Evolutionary conservation across 306 rosid species (phyloP).

Genomic region (Fragaria ananassa): DNA sequence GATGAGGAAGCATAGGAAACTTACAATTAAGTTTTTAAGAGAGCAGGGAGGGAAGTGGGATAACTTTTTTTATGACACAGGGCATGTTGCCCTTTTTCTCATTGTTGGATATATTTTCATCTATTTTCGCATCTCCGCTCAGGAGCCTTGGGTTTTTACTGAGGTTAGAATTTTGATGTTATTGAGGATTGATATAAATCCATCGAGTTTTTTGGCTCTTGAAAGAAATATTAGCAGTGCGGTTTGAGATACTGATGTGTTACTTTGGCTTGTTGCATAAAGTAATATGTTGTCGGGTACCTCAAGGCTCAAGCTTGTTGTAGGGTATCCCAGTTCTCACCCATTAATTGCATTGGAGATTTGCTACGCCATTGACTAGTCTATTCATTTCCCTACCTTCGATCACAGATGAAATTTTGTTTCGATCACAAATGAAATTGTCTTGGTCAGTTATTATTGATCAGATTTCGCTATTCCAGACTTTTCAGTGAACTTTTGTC

Average conservation of each 20-base stretch:
- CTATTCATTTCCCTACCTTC: not conserved
- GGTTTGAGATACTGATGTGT: not conserved
- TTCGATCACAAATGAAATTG: not conserved
- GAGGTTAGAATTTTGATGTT: conserved; percentile 27
- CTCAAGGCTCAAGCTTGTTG: not conserved
- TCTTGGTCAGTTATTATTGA: too few species aligned
- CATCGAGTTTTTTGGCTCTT: not conserved
- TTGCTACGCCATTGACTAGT: too few species aligned
- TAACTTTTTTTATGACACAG: conserved; percentile 8
- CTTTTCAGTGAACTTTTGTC: too few species aligned
- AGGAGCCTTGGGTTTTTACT: conserved; percentile 30
- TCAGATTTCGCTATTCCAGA: not conserved
- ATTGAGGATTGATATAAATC: conserved; percentile 13
- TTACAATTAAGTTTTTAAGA: not conserved
- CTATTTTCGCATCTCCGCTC: conserved; percentile 17
- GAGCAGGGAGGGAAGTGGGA: conserved; percentile 12
- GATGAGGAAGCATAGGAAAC: conserved; percentile 48
- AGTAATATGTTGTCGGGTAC: not conserved
- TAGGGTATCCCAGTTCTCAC: not conserved
- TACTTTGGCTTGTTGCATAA: conserved; percentile 9
- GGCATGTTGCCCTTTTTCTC: conserved; percentile 14
- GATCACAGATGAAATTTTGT: not conserved
- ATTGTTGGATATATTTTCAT: conserved; percentile 14
- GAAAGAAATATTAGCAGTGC: not conserved
- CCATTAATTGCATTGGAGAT: not conserved